Evolutionary conservation across 371 early-diverging fungal genomes (phyloP), one percentile per base, ranked within the genome.

Genomic region (Apophysomyces variabilis): DNA sequence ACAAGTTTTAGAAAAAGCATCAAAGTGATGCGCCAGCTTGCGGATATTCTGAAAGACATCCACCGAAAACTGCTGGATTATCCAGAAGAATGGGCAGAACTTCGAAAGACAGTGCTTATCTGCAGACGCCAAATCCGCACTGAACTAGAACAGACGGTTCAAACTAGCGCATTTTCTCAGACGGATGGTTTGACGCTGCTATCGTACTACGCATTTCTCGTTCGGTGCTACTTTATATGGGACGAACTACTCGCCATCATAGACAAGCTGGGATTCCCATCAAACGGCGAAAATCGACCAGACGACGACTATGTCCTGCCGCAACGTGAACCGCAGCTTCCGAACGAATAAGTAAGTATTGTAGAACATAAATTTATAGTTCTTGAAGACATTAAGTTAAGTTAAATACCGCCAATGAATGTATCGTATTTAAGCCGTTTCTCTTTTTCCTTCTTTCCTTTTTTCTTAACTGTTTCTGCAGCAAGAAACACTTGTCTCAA

Each of bases 161-260:
- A 32, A 4, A 46, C 65, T 26, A 50, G 60, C 45, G 46, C n/a
- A 21, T 13, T 18, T 14, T 60, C 62, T 1, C 35, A 64, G 3
- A 26, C 54, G 3, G 69, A 68, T 54, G 65, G 69, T 0, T 35
- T 68, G 21, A 68, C 64, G 16, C 57, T 65, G n/a, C 18, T 68
- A 35, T 60, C 61, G 12, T 69, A 69, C 43, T 73, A 62, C 69
- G 75, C 45, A 9, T 73, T 63, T 66, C 69, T 57, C 65, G 75
- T 65, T 35, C 61, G 68, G 1, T 63, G 60, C 13, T 58, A 61
- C 37, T 60, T 47, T 5, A 68, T 68, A 38, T 68, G 69, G 69
- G 64, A 64, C 35, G 69, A 61, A 1, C 46, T 68, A 7, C 43
- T 57, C 14, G 26, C 56, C 12, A 56, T 68, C 32, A 61, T 68